These are phyloP conservation scores for Fusarium euwallaceae DNA, from an alignment of 2,329 filamentous ascomycete genomes.

Conservation along the genomic window DNA sequence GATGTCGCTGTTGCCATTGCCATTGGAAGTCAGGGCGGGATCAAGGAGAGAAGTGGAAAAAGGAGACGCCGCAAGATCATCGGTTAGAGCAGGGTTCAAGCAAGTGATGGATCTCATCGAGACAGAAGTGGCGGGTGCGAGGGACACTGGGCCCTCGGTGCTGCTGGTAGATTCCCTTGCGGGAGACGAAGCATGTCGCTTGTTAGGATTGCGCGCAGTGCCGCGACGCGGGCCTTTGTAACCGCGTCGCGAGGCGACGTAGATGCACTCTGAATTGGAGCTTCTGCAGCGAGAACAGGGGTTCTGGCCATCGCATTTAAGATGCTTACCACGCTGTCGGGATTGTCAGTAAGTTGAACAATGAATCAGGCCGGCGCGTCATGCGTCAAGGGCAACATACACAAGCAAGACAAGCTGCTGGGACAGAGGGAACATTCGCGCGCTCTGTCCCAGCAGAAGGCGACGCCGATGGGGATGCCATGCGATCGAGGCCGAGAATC, in stretches of 20 bases:
- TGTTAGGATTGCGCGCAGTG: slow-evolving; percentile 60
- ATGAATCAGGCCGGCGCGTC: neutral
- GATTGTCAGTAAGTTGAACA: slow-evolving; percentile 16
- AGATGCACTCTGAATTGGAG: slow-evolving; percentile 73
- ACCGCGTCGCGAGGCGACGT: slow-evolving; percentile 80
- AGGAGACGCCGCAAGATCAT: slow-evolving; percentile 34
- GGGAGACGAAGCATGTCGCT: slow-evolving; percentile 63
- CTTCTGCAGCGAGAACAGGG: slow-evolving; percentile 77
- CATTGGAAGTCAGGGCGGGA: slow-evolving; percentile 7
- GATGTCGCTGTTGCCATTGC: slow-evolving; percentile 20
- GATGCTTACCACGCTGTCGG: slow-evolving; percentile 71
- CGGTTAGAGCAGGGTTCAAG: slow-evolving; percentile 29
- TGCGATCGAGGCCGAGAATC: slow-evolving; percentile 23
- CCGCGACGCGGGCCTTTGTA: slow-evolving; percentile 71
- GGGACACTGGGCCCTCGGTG: slow-evolving; percentile 56
- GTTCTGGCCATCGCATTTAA: slow-evolving; percentile 80
- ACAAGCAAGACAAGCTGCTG: slow-evolving; percentile 68
- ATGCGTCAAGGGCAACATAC: slow-evolving; percentile 55
- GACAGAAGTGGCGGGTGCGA: slow-evolving; percentile 52
- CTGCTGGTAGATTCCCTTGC: slow-evolving; percentile 29
- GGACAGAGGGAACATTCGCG: slow-evolving; percentile 53
- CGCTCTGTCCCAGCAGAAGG: slow-evolving; percentile 41
- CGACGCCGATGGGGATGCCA: slow-evolving; percentile 33
- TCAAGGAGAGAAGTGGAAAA: slow-evolving; percentile 34
- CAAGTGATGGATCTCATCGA: slow-evolving; percentile 20